Conservation (phyloP, 2,329 filamentous ascomycete genomes). For the Exutisphaerella laricina region DNA sequence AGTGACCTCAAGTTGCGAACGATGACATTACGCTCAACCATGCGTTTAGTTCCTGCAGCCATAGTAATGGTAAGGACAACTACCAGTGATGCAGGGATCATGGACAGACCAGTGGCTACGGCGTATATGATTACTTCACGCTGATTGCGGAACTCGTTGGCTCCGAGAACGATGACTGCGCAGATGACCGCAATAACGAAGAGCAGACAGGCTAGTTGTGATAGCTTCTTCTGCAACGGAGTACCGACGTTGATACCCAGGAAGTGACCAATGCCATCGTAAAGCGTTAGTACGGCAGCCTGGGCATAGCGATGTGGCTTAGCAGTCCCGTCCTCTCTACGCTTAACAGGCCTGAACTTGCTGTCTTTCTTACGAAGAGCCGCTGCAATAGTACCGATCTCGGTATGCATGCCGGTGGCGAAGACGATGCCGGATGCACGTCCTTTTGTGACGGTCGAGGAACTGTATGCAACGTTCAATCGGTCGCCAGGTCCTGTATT, state of each 20-base stretch:
- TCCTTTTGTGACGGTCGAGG: conserved; percentile 66
- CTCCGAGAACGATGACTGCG: conserved; percentile 62
- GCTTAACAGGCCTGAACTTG: conserved; percentile 37
- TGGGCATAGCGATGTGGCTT: conserved; percentile 39
- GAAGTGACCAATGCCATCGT: conserved; percentile 57
- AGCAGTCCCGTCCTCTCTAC: conserved; percentile 32
- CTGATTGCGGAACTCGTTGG: conserved; percentile 53
- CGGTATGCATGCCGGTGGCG: conserved; percentile 66
- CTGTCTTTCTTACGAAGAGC: conserved; percentile 58
- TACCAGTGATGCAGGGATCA: conserved; percentile 53
- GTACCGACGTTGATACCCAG: conserved; percentile 69
- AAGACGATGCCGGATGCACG: conserved; percentile 64
- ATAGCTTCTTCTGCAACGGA: conserved; percentile 76
- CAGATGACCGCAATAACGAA: conserved; percentile 69
- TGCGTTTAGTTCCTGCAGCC: conserved; percentile 57
- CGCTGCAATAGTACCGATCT: conserved; percentile 70
- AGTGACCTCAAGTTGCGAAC: conserved; percentile 60
- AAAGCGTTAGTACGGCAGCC: conserved; percentile 48
- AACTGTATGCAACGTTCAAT: conserved; percentile 65
- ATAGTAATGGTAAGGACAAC: conserved; percentile 37
- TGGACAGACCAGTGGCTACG: conserved; percentile 55
- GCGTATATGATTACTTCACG: conserved; percentile 61
- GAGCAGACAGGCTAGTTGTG: conserved; percentile 75
- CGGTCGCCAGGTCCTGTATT: conserved; percentile 62
- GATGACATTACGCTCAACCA: conserved; percentile 60